Conservation (phyloP, 768 basidiomycete species). For the Pholiota molesta region DNA sequence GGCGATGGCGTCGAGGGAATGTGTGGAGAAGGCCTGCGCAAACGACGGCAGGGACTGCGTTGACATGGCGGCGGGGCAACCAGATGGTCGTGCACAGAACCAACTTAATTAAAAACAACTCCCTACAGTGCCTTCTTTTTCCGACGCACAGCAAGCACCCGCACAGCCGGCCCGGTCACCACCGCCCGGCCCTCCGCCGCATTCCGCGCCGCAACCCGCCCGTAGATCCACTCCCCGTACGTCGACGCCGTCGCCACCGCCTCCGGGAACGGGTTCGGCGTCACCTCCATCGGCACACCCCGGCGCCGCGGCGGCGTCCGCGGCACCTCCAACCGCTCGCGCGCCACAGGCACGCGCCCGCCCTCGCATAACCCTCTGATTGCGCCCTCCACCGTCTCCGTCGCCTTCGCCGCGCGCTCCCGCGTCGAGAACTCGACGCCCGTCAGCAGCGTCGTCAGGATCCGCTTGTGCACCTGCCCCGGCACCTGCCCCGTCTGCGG, state of each 20-base stretch:
- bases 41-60: slow-evolving; percentile 77
- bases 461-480: slow-evolving; percentile 66
- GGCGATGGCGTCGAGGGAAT: slow-evolving; percentile 37
- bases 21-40: slow-evolving; percentile 69
- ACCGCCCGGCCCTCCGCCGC: slow-evolving; percentile 25
- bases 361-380: slow-evolving; percentile 71
- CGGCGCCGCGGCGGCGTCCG: slow-evolving; percentile 52
- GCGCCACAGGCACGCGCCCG: not conserved
- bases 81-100: not conserved
- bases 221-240: slow-evolving; percentile 64
- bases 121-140: slow-evolving; percentile 43
- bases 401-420: slow-evolving; percentile 67
- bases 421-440: slow-evolving; percentile 77
- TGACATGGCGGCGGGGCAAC: slow-evolving; percentile 41
- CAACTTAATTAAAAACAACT: slow-evolving; percentile 19
- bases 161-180: slow-evolving; percentile 37
- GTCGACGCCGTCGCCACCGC: slow-evolving; percentile 63
- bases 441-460: slow-evolving; percentile 68
- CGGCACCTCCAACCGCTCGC: slow-evolving; percentile 41
- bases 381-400: slow-evolving; percentile 68
- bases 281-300: slow-evolving; percentile 43
- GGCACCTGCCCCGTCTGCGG: slow-evolving; percentile 67
- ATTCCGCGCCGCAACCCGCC: slow-evolving; percentile 56
- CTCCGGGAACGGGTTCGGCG: slow-evolving; percentile 71
- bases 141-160: slow-evolving; percentile 61